Conservation (phyloP, 768 basidiomycete species). For the Mycena latifolia region DNA sequence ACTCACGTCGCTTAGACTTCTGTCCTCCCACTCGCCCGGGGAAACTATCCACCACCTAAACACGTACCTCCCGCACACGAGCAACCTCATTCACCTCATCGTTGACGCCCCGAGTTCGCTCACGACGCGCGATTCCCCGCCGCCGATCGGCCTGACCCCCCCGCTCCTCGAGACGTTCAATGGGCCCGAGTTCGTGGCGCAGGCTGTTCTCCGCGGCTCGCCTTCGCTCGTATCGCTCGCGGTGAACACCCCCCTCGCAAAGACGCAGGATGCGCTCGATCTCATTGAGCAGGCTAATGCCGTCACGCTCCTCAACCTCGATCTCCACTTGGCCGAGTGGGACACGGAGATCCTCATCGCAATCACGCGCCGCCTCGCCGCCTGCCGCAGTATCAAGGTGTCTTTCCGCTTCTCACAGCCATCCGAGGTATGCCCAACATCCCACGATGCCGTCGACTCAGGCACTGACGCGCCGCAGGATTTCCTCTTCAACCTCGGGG, state of each 20-base stretch:
- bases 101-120: background rate
- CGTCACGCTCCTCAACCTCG: background rate
- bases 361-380: background rate
- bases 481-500: slow-evolving; percentile 8
- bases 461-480: background rate
- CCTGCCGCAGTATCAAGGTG: background rate
- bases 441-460: background rate
- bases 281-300: background rate
- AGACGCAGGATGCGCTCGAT: background rate
- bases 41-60: background rate
- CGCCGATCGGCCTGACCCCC: background rate
- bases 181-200: background rate
- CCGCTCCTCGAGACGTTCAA: slow-evolving; percentile 6
- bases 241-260: background rate
- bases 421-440: background rate
- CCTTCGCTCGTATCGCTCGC: background rate
- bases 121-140: background rate
- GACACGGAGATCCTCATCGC: slow-evolving; percentile 14
- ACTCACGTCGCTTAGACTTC: background rate
- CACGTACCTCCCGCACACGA: background rate
- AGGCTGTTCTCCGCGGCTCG: background rate
- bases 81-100: background rate
- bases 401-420: slow-evolving; percentile 1
- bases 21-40: background rate
- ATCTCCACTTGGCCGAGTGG: background rate